Evolutionary conservation across 192 early-diverging fungal genomes (phyloP).

Genomic region (Coemansia sp.): DNA sequence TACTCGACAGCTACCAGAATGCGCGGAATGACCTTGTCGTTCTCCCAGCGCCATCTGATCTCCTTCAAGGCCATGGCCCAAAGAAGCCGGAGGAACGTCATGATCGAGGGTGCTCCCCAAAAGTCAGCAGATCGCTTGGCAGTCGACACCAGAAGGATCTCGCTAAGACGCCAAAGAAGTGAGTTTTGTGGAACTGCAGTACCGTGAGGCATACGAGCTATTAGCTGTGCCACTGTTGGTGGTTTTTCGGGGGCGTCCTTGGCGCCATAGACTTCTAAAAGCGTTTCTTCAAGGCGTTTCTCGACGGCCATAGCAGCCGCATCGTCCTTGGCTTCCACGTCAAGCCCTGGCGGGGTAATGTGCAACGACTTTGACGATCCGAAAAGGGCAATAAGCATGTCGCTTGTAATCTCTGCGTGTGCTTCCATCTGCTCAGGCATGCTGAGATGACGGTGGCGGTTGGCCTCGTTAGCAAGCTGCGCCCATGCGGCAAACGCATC

Average conservation of each 20-base stretch:
- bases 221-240: conserved; percentile 23
- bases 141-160: conserved; percentile 41
- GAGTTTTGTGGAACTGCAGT: conserved; percentile 43
- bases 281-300: conserved; percentile 15
- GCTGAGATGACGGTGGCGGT: conserved; percentile 36
- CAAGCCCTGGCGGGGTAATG: conserved; percentile 26
- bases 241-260: conserved; percentile 4
- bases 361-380: conserved; percentile 21
- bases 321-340: conserved; percentile 5
- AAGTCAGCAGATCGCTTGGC: conserved; percentile 44
- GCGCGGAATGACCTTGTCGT: conserved; percentile 56
- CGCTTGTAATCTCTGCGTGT: conserved; percentile 39
- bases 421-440: conserved; percentile 46
- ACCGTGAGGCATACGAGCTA: conserved; percentile 44
- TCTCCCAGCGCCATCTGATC: conserved; percentile 65
- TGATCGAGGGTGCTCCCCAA: conserved; percentile 56
- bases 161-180: conserved; percentile 50
- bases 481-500: conserved; percentile 52
- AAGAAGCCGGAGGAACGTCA: conserved; percentile 67
- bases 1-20: conserved; percentile 43
- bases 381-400: conserved; percentile 50
- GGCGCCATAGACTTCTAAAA: conserved; percentile 18
- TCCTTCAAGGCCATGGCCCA: conserved; percentile 66
- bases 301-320: conserved; percentile 8
- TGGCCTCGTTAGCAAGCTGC: conserved; percentile 23